Percentiles rank a stretch among this genome's conserved stretches.
Conservation (phyloP, 345 rosid genomes). For the Eutrema yunnanense region DNA sequence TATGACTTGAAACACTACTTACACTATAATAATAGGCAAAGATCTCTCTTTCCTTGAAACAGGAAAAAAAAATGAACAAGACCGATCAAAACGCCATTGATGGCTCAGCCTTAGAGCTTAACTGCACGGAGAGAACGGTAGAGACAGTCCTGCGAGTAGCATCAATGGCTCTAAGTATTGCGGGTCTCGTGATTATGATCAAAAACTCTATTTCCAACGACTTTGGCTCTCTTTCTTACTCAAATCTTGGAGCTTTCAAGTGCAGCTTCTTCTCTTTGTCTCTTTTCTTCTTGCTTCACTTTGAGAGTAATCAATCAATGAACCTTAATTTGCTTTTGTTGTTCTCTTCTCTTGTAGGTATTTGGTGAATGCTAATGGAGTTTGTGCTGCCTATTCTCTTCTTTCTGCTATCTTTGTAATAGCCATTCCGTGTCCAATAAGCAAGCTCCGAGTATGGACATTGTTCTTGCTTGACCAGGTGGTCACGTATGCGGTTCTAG, state of each 20-base stretch:
- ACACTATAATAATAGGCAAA: conserved; percentile 1
- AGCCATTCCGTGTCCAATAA: conserved; percentile 46
- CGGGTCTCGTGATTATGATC: conserved; percentile 65
- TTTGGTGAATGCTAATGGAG: conserved; percentile 24
- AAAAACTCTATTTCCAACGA: conserved; percentile 59
- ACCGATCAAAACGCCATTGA: not conserved
- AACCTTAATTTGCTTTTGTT: conserved; percentile 38
- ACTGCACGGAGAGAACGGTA: conserved; percentile 6
- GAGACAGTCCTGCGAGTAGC: conserved; percentile 52
- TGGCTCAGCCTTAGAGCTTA: not conserved
- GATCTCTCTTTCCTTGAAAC: not conserved
- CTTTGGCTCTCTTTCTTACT: conserved; percentile 70
- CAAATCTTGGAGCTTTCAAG: conserved; percentile 79
- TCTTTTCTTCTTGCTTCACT: not conserved
- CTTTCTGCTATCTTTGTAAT: conserved; percentile 14
- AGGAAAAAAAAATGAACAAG: conserved; percentile 5
- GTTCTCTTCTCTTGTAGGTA: conserved; percentile 51
- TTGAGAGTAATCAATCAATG: conserved; percentile 49
- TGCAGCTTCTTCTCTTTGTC: conserved; percentile 3
- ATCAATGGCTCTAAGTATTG: conserved; percentile 54
- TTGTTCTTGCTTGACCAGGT: conserved; percentile 59
- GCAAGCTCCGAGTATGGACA: conserved; percentile 64
- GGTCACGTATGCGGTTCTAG: conserved; percentile 56
- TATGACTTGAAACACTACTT: not conserved
- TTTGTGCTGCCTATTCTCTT: conserved; percentile 19